Evolutionary conservation across 352 stramenopile species (phyloP).

Genomic region (Stramenopiles sp.): DNA sequence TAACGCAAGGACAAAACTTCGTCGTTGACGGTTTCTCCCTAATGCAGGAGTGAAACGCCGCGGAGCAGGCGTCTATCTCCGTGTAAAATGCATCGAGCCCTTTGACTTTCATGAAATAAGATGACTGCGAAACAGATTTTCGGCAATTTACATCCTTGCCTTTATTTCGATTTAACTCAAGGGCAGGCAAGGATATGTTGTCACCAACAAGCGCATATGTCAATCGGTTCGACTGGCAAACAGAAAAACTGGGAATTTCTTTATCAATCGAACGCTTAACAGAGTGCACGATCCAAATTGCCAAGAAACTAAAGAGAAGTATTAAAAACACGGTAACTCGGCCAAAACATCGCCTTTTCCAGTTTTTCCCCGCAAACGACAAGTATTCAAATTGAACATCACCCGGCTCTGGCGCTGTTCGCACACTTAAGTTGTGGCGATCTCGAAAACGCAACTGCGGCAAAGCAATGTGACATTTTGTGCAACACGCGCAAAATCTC

Average conservation of each 20-base stretch:
- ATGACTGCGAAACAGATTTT: neutral
- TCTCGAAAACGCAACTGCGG: neutral
- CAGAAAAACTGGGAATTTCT: neutral
- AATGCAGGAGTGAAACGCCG: neutral
- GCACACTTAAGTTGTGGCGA: neutral
- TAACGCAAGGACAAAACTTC: neutral
- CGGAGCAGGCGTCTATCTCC: neutral
- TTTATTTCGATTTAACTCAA: neutral
- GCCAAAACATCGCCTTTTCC: neutral
- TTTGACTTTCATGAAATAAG: neutral
- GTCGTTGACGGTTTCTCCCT: neutral
- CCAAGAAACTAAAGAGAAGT: neutral
- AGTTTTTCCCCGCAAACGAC: neutral
- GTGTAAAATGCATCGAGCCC: neutral
- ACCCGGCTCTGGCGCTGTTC: neutral
- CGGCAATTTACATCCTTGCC: neutral
- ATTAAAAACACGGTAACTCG: neutral
- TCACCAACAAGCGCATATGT: neutral
- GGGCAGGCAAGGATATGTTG: neutral
- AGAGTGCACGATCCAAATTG: neutral
- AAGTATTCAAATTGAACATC: constrained; percentile 7
- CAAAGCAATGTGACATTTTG: neutral
- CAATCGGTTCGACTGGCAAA: neutral
- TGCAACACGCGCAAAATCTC: neutral
- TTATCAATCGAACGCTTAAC: neutral